These are phyloP conservation scores for Colletotrichum sojae DNA, from an alignment of 2,329 filamentous ascomycete species.

Conservation along the genomic window DNA sequence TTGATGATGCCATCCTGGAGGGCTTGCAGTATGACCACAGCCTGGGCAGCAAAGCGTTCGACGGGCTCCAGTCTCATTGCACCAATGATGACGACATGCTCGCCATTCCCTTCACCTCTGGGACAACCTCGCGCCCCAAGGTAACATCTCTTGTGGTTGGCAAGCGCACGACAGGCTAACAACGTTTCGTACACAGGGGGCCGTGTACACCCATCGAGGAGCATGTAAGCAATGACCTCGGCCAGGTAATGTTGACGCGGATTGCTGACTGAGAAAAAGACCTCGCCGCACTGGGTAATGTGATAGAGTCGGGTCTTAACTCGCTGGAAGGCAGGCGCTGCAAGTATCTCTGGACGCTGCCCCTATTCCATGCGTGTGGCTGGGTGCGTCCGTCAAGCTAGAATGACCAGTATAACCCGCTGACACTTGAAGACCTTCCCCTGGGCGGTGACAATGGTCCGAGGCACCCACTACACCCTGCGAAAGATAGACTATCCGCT, in stretches of 20 bases:
- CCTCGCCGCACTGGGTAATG: slow-evolving; percentile 84
- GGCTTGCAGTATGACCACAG: slow-evolving; percentile 80
- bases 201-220: slow-evolving; percentile 91
- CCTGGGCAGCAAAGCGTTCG: slow-evolving; percentile 81
- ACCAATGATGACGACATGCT: slow-evolving; percentile 85
- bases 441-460: slow-evolving; percentile 92
- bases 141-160: not conserved
- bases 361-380: slow-evolving; percentile 83
- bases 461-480: slow-evolving; percentile 83
- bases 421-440: slow-evolving; percentile 67
- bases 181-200: slow-evolving; percentile 74
- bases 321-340: slow-evolving; percentile 73
- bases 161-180: not conserved
- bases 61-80: slow-evolving; percentile 78
- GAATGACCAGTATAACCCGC: not conserved
- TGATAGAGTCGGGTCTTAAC: slow-evolving; percentile 91
- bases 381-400: slow-evolving; percentile 62
- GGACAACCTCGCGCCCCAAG: slow-evolving; percentile 85
- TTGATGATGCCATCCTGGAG: slow-evolving; percentile 86
- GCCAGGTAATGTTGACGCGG: not conserved
- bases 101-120: slow-evolving; percentile 93
- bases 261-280: slow-evolving; percentile 52
- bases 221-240: slow-evolving; percentile 61
- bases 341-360: slow-evolving; percentile 91
- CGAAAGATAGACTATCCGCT: slow-evolving; percentile 95